These are phyloP conservation scores for Xylariaceae sp. DNA, from an alignment of 2,329 filamentous ascomycete species.

Conservation along the genomic window DNA sequence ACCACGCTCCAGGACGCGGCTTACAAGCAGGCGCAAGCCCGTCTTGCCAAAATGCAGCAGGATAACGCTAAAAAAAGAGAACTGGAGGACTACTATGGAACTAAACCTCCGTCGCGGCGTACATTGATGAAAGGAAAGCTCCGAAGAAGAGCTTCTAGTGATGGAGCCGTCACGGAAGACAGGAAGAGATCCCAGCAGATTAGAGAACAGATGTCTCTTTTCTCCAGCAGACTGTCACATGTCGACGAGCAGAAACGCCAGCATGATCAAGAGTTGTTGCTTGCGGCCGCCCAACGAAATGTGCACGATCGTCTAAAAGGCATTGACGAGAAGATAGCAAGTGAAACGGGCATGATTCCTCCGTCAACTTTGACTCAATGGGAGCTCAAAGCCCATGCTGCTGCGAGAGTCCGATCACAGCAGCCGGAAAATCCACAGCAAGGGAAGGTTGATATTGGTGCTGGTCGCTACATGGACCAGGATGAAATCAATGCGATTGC, in stretches of 20 bases:
- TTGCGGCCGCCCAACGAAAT: slow-evolving; percentile 78
- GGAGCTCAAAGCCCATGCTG: slow-evolving; percentile 70
- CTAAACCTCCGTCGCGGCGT: slow-evolving; percentile 35
- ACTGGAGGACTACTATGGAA: slow-evolving; percentile 74
- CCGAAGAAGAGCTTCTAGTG: slow-evolving; percentile 63
- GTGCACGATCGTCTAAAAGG: slow-evolving; percentile 73
- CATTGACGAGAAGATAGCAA: slow-evolving; percentile 78
- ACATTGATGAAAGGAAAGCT: slow-evolving; percentile 52
- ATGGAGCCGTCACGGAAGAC: slow-evolving; percentile 60
- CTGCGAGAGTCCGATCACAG: slow-evolving; percentile 63
- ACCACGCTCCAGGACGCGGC: slow-evolving; percentile 79
- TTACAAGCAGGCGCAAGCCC: slow-evolving; percentile 79
- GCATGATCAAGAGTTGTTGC: slow-evolving; percentile 68
- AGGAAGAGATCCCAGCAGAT: slow-evolving; percentile 68
- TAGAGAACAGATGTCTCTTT: slow-evolving; percentile 72
- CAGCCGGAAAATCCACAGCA: slow-evolving; percentile 52
- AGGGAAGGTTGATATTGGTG: slow-evolving; percentile 65
- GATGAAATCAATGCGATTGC: slow-evolving; percentile 78
- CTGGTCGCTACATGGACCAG: slow-evolving; percentile 74
- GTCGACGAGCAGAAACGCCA: slow-evolving; percentile 71
- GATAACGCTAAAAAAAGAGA: slow-evolving; percentile 60
- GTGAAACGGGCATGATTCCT: slow-evolving; percentile 69
- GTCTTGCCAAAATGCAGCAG: slow-evolving; percentile 74
- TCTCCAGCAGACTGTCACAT: slow-evolving; percentile 63
- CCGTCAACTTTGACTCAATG: slow-evolving; percentile 68